Percentiles rank a stretch among this genome's conserved stretches.
Conservation (phyloP, 441 rosid species). For the Pelargonium australe region DNA sequence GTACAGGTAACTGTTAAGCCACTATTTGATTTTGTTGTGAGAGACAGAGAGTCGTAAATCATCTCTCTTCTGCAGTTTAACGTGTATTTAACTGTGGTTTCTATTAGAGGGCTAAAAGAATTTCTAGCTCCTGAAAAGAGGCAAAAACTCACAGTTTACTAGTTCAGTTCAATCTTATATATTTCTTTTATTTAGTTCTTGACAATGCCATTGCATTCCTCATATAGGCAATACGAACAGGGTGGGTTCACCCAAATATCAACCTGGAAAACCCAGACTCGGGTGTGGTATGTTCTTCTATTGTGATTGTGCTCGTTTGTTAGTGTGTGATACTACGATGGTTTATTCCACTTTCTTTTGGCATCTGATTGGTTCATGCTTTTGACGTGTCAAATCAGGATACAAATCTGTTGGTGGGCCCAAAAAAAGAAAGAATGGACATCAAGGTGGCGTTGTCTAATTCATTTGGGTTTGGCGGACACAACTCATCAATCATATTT, state of each 20-base stretch:
- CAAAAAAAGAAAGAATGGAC: conserved; percentile 77
- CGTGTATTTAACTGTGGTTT: too few relatives aligned
- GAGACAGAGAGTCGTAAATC: too few relatives aligned
- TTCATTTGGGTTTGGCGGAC: conserved; percentile 98
- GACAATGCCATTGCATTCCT: conserved; percentile 12
- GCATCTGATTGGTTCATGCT: background rate
- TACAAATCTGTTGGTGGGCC: conserved; percentile 65
- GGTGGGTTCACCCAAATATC: conserved; percentile 98
- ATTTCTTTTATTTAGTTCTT: background rate
- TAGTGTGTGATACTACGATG: background rate
- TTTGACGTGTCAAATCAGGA: conserved; percentile 47
- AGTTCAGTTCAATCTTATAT: too few relatives aligned
- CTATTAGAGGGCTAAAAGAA: too few relatives aligned
- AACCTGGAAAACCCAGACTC: conserved; percentile 82
- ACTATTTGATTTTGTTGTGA: too few relatives aligned
- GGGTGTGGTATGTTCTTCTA: conserved; percentile 58
- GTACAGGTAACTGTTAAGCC: conserved; percentile 50
- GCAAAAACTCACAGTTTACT: too few relatives aligned
- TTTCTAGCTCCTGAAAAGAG: too few relatives aligned
- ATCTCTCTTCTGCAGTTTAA: too few relatives aligned
- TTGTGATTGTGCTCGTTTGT: background rate
- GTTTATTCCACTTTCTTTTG: too few relatives aligned
- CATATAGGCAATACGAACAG: conserved; percentile 80
- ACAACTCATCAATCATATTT: conserved; percentile 87
- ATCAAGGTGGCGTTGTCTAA: conserved; percentile 86